Evolutionary conservation across 257 asterid species (phyloP), one percentile per base, ranked within the genome.

Genomic region (Galeopsis tetrahit): DNA sequence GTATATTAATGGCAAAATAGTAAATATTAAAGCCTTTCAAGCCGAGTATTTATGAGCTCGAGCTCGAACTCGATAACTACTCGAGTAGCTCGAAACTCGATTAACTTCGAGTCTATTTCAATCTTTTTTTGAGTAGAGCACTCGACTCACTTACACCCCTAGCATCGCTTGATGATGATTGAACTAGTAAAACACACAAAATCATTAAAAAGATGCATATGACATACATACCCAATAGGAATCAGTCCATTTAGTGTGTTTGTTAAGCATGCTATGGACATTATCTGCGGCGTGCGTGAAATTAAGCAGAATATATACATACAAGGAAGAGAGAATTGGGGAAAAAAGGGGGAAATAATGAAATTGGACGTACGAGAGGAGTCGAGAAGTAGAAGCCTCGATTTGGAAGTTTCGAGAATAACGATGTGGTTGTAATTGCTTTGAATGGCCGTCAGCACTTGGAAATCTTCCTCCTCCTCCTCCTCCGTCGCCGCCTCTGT

Each of bases 351-450:
- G 11, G 43, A 32, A 58, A 14, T 14, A 15, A 7, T 7, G 43
- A 38, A 38, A 38, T 0, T 38, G 5, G 43, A 38, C 48, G 31
- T 63, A 90, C 97, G 73, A 72, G 87, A 79, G 34, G 92, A 79
- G 72, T 89, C 94, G 42, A 90, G 97, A 64, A 90, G 91, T 68
- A 90, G 84, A 40, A 89, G 70, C 71, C 86, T 83, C 9, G 93
- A 86, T 5, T 82, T 72, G 21, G 85, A 75, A 40, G 87, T 85
- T 17, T 89, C 97, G 5, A 89, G 75, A 67, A 90, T 88, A 6
- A 85, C 71, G 51, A 90, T 84, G 75, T 76, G 73, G 77, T 90
- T 89, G 75, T 82, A 87, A 9, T 2, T 34, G 78, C 76, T 90
- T 17, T 75, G 80, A 7, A 87, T 52, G 49, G 87, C 83, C 40